Evolutionary conservation across 2,329 filamentous ascomycete species (phyloP).

Genomic region (Orbilia oligospora): DNA sequence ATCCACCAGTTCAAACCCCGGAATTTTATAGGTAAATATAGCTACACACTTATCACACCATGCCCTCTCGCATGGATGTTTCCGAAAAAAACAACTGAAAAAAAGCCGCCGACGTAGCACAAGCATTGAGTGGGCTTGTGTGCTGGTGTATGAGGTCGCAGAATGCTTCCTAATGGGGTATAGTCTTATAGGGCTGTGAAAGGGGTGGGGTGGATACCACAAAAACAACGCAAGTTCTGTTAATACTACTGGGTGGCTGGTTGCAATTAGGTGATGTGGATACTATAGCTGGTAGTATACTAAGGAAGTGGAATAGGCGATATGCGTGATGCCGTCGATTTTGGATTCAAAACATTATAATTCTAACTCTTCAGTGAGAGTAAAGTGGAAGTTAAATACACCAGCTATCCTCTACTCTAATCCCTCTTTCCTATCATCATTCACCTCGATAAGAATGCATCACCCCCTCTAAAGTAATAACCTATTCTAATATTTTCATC

Average conservation of each 20-base stretch:
- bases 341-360: no score
- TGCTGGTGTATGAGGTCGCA: slow-evolving; percentile 8
- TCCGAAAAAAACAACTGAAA: no score
- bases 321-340: slow-evolving; percentile 9
- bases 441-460: background rate
- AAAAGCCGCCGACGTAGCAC: background rate
- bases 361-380: no score
- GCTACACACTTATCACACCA: no score
- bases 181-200: slow-evolving; percentile 2
- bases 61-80: no score
- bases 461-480: background rate
- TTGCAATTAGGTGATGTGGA: no score
- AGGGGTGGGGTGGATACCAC: background rate
- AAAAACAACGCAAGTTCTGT: slow-evolving; percentile 6
- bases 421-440: slow-evolving; percentile 4
- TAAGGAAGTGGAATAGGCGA: background rate
- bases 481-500: background rate
- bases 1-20: no score
- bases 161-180: slow-evolving; percentile 8
- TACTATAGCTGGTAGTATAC: no score
- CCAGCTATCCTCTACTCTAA: background rate
- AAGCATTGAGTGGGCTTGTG: background rate
- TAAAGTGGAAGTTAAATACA: background rate
- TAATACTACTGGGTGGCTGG: background rate
- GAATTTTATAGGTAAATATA: no score